Evolutionary conservation across 2,329 filamentous ascomycete genomes (phyloP).

Genomic region (Sclerotinia minor): DNA sequence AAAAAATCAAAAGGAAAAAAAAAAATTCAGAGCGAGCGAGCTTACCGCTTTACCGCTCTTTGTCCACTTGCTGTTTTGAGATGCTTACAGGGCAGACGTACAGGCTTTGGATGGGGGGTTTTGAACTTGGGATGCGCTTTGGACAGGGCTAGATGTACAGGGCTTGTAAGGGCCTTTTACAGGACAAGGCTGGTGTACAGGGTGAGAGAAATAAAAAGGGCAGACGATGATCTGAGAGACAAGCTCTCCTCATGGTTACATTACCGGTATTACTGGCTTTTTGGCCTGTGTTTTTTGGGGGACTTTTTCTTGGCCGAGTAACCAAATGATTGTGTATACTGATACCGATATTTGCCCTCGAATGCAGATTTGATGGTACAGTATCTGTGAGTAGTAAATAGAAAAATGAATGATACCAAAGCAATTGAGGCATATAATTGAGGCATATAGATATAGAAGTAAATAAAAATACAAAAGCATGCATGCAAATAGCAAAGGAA

Average conservation of each 20-base stretch:
- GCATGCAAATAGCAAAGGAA: not conserved
- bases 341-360: not conserved
- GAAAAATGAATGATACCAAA: not conserved
- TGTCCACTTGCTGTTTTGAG: constrained; percentile 9
- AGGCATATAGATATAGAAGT: too few species aligned
- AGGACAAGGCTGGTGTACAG: not conserved
- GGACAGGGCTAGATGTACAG: constrained; percentile 1
- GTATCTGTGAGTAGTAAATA: not conserved
- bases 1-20: not conserved
- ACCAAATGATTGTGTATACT: not conserved
- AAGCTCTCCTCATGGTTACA: constrained; percentile 4
- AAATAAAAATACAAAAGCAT: too few species aligned
- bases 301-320: not conserved
- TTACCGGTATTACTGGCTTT: constrained; percentile 5
- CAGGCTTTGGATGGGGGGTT: not conserved
- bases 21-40: constrained; percentile 4
- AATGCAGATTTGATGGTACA: not conserved
- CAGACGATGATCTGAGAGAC: not conserved
- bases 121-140: not conserved
- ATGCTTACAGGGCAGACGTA: not conserved
- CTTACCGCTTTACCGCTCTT: constrained; percentile 14
- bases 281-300: not conserved
- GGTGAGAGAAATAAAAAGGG: not conserved
- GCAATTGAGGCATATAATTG: not conserved
- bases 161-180: not conserved